Evolutionary conservation across 768 basidiomycete genomes (phyloP), one percentile per base, ranked within the genome.

Genomic region (Podaxis pistillaris): DNA sequence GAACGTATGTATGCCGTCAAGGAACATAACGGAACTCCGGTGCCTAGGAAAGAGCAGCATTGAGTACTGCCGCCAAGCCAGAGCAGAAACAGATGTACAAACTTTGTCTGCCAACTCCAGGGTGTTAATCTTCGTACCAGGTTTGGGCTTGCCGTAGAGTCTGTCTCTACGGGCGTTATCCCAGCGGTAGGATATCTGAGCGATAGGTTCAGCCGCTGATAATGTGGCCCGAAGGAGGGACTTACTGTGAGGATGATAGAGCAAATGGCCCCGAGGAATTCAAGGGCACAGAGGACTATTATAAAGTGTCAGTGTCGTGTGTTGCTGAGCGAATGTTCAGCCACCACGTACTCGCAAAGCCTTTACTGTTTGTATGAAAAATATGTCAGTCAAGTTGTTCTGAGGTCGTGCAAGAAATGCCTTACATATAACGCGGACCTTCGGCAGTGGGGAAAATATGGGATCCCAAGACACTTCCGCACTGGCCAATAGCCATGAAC

Each of bases 401-500:
- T 26, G 30, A 33, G 11, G 24, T n/a, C 24, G 17, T 9, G 22
- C 11, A 33, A 24, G 19, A 36, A 19, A 54, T n/a, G 6, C 44
- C 66, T 56, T 26, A 90, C 89, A 82, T 82, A 65, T 90, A 92
- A 41, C 74, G 74, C 1, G 90, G 90, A 0, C 84, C 83, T 41
- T 90, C 84, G 0, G 79, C 78, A 15, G 79, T 74, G 0, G 89
- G 90, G 72, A 85, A 91, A 12, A 92, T 75, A 63, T 90, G 88
- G 0, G 89, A 82, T n/a, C 89, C 90, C n/a, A 90, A 77, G 52
- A 90, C 74, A 64, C 89, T 89, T 12, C 89, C 90, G 56, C 88
- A 85, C 69, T 92, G 90, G 0, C 90, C 90, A 40, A 92, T 90
- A 11, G 88, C 82, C 86, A 90, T 90, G 69, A 91, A 90, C 74